Evolutionary conservation across 768 basidiomycete genomes (phyloP).

Genomic region (Serendipita indica): DNA sequence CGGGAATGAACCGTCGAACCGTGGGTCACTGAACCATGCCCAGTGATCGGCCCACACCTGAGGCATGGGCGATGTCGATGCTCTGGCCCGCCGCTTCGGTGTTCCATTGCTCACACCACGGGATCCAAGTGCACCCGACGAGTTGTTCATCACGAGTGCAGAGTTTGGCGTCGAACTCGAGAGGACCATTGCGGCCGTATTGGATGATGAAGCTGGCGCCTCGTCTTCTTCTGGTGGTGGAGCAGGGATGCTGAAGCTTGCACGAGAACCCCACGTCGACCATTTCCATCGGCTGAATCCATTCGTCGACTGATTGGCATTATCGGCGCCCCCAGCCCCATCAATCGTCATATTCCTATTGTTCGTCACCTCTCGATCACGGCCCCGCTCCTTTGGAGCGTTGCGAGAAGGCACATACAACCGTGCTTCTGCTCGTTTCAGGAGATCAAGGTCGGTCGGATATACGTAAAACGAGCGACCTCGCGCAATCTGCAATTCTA

Average conservation of each 20-base stretch:
- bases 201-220: constrained; percentile 9
- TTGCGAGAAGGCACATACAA: constrained; percentile 17
- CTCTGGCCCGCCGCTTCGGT: constrained; percentile 37
- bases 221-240: constrained; percentile 7
- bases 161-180: constrained; percentile 8
- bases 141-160: constrained; percentile 1
- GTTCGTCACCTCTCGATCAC: constrained; percentile 13
- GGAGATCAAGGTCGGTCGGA: constrained; percentile 55
- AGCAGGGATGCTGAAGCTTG: constrained; percentile 10
- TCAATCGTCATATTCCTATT: constrained; percentile 11
- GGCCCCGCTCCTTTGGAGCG: constrained; percentile 15
- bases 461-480: constrained; percentile 87
- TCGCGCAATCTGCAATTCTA: constrained; percentile 55
- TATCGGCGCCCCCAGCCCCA: not conserved
- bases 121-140: not conserved
- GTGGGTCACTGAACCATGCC: constrained; percentile 86
- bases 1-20: constrained; percentile 94
- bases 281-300: constrained; percentile 17
- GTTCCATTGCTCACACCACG: not conserved
- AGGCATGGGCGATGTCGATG: constrained; percentile 52
- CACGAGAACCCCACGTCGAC: constrained; percentile 17
- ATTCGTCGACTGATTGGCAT: not conserved
- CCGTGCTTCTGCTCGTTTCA: constrained; percentile 52
- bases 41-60: constrained; percentile 57
- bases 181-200: constrained; percentile 3